Conservation (phyloP, 352 stramenopile genomes). For the Globisporangium ultimum region DNA sequence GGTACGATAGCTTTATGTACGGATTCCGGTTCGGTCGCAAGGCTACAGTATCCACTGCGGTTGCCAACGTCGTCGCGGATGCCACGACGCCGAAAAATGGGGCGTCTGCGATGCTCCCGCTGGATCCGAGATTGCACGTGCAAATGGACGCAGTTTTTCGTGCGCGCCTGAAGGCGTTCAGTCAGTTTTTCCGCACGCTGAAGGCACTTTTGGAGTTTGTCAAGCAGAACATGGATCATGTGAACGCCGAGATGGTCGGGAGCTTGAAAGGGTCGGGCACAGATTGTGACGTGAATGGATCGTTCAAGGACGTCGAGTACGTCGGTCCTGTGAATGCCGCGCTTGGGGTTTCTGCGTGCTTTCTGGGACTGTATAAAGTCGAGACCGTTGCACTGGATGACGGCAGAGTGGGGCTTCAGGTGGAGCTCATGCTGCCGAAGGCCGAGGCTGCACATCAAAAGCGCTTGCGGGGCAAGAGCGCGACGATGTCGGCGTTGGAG, state of each 20-base stretch:
- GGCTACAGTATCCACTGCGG: constrained; percentile 26
- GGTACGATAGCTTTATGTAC: constrained; percentile 53
- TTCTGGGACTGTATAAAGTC: constrained; percentile 50
- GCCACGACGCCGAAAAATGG: constrained; percentile 3
- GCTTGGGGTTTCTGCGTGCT: constrained; percentile 43
- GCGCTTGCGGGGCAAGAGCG: constrained; percentile 1
- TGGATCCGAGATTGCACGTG: constrained; percentile 42
- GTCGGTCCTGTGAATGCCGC: constrained; percentile 47
- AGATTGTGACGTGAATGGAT: constrained; percentile 53
- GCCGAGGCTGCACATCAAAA: constrained; percentile 1
- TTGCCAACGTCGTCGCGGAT: constrained; percentile 21
- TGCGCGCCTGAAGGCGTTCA: constrained; percentile 47
- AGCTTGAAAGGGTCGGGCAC: constrained; percentile 43
- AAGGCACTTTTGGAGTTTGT: constrained; percentile 52
- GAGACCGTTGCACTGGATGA: constrained; percentile 42
- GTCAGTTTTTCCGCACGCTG: constrained; percentile 50
- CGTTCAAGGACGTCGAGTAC: constrained; percentile 61
- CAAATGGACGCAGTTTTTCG: constrained; percentile 44
- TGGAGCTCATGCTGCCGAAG: constrained; percentile 53
- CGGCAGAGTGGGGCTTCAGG: constrained; percentile 44
- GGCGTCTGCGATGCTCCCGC: constrained; percentile 19
- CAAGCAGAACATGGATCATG: constrained; percentile 52
- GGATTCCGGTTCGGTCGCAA: constrained; percentile 76
- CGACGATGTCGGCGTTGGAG: constrained; percentile 17
- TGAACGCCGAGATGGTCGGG: constrained; percentile 45